Evolutionary conservation across 371 early-diverging fungal species (phyloP), one percentile per base, ranked within the genome.

Genomic region (Coemansia sp.): DNA sequence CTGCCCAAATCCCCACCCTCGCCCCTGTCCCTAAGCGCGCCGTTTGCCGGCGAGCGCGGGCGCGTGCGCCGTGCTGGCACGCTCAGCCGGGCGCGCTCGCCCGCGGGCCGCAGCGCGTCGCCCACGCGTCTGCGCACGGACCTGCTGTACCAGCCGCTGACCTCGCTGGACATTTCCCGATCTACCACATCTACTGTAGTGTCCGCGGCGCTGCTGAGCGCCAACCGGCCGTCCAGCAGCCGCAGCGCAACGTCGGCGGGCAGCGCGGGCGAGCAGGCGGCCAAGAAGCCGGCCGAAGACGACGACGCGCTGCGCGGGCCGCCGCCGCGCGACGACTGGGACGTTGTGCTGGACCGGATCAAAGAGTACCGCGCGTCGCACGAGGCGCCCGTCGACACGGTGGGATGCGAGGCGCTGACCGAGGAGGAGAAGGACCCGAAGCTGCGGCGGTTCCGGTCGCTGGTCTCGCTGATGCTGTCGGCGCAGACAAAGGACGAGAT

Each of bases 401-500:
- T 95, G 81, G 99, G 99, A 0, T 98, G 99, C 79, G 91, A 85
- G 49, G 75, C 83, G 16, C 70, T 94, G 34, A 92, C 86, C 8
- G 86, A 89, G 35, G 72, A 64, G n/a, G 77, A 68, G 39, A 77
- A 50, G 71, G 80, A 56, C 2, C 83, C 83, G 34, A 80, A 84
- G 72, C 84, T 82, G 3, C 85, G 79, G 49, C 85, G 96, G 39
- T 98, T 90, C 76, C 94, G 95, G 65, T 89, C 94, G 3, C 80
- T 99, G 1, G 79, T 95, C n/a, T 81, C 97, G 0, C 80, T 99
- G 45, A 90, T 95, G 82, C 83, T 99, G 11, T 97, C 98, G 8
- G 89, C 97, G 30, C 97, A 97, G 79, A 99, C 99, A 4, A 93
- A 93, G 69, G 99, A 99, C 71, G 88, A 90, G 8, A 85, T 92